Base-by-base conservation (phyloP, 192 early-diverging fungal species). In the Phycomyces nitens region DNA sequence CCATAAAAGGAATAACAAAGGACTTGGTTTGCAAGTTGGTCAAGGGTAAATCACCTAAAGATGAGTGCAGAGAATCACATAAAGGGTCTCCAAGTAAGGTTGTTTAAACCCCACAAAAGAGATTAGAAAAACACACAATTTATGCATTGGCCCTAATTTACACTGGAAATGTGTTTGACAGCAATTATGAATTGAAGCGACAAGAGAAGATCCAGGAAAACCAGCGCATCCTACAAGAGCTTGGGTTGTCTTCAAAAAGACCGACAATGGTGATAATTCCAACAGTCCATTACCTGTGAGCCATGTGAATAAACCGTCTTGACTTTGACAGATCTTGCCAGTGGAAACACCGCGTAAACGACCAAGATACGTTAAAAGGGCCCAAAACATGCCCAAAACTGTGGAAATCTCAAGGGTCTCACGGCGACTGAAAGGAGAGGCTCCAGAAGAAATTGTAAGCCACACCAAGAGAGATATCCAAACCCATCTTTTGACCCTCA, bases 111-210 rank as follows among this genome's bases (percentile, higher is more conserved):
- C 29, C 29, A 34, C 2, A 34, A 34, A 34, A 34, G 7, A 34
- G 7, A 34, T 5, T 5, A 34, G 29, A 34, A 34, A 34, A 34
- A 34, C n/a, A n/a, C n/a, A n/a, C n/a, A n/a, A n/a, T n/a, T n/a
- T n/a, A n/a, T n/a, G n/a, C n/a, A n/a, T n/a, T n/a, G n/a, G n/a
- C n/a, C n/a, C n/a, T n/a, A n/a, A n/a, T n/a, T n/a, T n/a, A n/a
- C n/a, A n/a, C n/a, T 42, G 41, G 7, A 42, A 42, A 14, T 34
- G 29, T 34, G 7, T 7, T 34, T 34, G 29, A 34, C 29, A 71
- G 69, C 39, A 63, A 76, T 24, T 81, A 81, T 62, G 79, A 81
- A 49, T 14, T 52, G 7, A 70, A 74, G 38, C 73, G 79, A 39
- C 71, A 66, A 58, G 61, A 59, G 21, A 75, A 73, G 47, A 81